These are phyloP conservation scores for Biscogniauxia sp. DNA, from an alignment of 2,329 filamentous ascomycete species.

Conservation along the genomic window DNA sequence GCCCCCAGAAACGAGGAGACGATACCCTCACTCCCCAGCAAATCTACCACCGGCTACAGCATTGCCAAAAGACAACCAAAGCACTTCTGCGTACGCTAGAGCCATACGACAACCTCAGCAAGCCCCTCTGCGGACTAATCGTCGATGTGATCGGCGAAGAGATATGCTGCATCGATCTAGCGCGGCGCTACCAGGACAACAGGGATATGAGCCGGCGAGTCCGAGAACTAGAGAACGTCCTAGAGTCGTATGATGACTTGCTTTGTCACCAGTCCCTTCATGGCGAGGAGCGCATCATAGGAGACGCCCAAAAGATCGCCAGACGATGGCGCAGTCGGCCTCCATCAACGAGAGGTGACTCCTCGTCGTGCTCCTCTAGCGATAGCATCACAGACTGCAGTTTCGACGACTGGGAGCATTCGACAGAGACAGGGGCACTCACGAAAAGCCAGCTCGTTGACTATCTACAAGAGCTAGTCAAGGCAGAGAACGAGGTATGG, in stretches of 20 bases:
- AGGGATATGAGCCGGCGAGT: neutral
- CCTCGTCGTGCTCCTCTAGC: neutral
- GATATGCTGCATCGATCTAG: neutral
- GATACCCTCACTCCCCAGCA: neutral
- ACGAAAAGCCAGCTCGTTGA: neutral
- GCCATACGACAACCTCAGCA: neutral
- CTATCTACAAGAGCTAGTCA: neutral
- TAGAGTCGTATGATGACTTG: neutral
- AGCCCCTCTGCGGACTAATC: neutral
- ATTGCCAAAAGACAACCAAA: neutral
- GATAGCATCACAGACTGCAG: neutral
- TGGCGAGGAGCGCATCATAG: neutral
- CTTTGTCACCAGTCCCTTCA: neutral
- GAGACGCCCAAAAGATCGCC: neutral
- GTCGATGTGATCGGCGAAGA: neutral
- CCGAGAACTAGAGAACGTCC: neutral
- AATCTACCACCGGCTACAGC: neutral
- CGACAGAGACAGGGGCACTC: neutral
- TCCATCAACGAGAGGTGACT: neutral
- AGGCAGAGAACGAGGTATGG: neutral
- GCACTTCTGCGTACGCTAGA: neutral
- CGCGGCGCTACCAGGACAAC: neutral
- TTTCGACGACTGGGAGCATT: neutral
- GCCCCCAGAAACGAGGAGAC: no score
- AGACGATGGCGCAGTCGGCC: neutral